phyloP scores from a whole-genome alignment of 345 rosid genomes.

The Ceriops decandra region DNA sequence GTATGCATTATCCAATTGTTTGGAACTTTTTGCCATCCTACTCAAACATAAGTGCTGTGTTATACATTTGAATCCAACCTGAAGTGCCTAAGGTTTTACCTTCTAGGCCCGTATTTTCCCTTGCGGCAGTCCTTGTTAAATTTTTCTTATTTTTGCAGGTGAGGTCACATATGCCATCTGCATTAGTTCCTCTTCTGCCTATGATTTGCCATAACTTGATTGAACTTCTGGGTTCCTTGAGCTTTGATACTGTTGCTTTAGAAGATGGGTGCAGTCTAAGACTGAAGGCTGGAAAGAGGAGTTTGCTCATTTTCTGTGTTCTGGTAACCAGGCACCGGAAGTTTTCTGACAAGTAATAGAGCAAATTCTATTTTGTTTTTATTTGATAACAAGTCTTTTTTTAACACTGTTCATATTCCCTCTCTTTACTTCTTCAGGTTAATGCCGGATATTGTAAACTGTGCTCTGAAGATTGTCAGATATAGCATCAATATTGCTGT shows the following conservation, averaged over 20 bases:
- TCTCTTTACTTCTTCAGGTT: slow-evolving; percentile 42
- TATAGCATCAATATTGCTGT: slow-evolving; percentile 55
- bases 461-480: slow-evolving; percentile 56
- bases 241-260: slow-evolving; percentile 37
- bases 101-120: neutral
- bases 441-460: slow-evolving; percentile 62
- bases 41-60: neutral
- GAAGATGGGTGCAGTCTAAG: slow-evolving; percentile 46
- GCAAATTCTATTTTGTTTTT: neutral
- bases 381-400: neutral
- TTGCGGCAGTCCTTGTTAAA: neutral
- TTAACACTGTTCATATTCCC: slow-evolving; percentile 2
- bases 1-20: neutral
- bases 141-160: slow-evolving; percentile 47
- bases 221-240: slow-evolving; percentile 58
- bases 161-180: slow-evolving; percentile 77
- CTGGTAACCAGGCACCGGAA: slow-evolving; percentile 80
- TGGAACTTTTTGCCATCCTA: neutral
- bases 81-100: slow-evolving; percentile 6
- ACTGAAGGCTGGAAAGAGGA: slow-evolving; percentile 72
- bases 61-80: neutral
- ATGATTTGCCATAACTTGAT: slow-evolving; percentile 53
- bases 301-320: slow-evolving; percentile 64
- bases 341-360: slow-evolving; percentile 67
- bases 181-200: slow-evolving; percentile 54